Conservation (phyloP, 768 basidiomycete genomes). For the Hygrophoropsis aurantiaca region DNA sequence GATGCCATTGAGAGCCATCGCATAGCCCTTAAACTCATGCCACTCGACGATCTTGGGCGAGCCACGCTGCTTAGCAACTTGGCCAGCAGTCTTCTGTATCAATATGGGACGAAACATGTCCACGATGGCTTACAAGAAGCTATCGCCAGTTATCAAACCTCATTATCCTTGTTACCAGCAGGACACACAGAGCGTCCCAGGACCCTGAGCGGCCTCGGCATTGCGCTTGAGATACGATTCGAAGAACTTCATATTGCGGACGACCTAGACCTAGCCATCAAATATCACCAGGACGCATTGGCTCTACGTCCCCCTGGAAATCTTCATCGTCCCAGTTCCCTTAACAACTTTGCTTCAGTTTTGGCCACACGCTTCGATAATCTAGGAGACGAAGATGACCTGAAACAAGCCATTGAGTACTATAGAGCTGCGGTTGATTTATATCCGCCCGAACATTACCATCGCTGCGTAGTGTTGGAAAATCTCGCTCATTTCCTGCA, state of each 20-base stretch:
- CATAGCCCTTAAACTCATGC: no score
- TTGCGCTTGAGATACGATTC: background rate
- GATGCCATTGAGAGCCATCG: background rate
- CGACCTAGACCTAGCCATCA: background rate
- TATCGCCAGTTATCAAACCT: slow-evolving; percentile 2
- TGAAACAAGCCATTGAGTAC: background rate
- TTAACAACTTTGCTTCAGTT: slow-evolving; percentile 11
- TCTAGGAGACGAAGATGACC: slow-evolving; percentile 11
- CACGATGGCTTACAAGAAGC: slow-evolving; percentile 11
- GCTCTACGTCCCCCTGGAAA: background rate
- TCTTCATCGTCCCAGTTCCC: background rate
- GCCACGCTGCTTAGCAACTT: slow-evolving; percentile 7
- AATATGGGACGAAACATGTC: slow-evolving; percentile 7
- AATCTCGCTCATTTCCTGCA: background rate
- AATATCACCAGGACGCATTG: background rate
- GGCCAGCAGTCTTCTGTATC: slow-evolving; percentile 3
- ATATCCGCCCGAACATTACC: background rate
- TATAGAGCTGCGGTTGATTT: background rate
- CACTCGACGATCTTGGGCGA: slow-evolving; percentile 1
- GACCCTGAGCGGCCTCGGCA: slow-evolving; percentile 7
- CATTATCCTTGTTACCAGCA: slow-evolving; percentile 3
- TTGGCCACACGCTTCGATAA: slow-evolving; percentile 16
- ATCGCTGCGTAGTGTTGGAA: background rate
- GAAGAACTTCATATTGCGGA: background rate
- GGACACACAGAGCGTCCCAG: slow-evolving; percentile 9